phyloP scores from a whole-genome alignment of 2,329 filamentous ascomycete species.

The Endoconidiophora laricicola region DNA sequence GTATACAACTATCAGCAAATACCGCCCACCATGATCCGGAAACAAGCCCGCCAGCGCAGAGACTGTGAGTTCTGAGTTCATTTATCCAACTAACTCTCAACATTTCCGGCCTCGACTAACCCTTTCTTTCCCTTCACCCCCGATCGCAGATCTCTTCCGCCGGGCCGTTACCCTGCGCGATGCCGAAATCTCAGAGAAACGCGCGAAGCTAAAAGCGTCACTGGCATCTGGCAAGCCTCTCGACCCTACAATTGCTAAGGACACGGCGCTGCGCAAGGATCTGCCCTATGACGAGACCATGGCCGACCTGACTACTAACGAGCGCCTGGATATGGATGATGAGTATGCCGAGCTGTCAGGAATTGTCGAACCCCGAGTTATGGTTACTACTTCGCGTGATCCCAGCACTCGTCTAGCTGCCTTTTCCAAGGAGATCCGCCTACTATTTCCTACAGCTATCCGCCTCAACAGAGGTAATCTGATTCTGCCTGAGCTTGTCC shows the following conservation, averaged over 20 bases:
- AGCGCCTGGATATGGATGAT: conserved; percentile 63
- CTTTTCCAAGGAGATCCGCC: conserved; percentile 81
- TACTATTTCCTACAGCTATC: conserved; percentile 71
- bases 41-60: conserved; percentile 26
- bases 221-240: conserved; percentile 79
- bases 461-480: conserved; percentile 84
- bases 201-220: conserved; percentile 70
- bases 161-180: conserved; percentile 74
- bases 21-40: conserved; percentile 16
- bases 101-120: background rate
- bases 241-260: conserved; percentile 67
- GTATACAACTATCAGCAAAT: background rate
- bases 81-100: background rate
- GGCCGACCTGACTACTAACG: conserved; percentile 47
- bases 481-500: conserved; percentile 69
- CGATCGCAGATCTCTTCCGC: conserved; percentile 52
- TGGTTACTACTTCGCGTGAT: conserved; percentile 82
- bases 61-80: conserved; percentile 18
- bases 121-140: background rate
- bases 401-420: conserved; percentile 71
- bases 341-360: conserved; percentile 88
- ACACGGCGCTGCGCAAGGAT: conserved; percentile 68
- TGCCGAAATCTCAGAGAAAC: conserved; percentile 83
- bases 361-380: conserved; percentile 65
- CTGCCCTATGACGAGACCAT: conserved; percentile 86